Percentiles rank a stretch among this genome's conserved stretches.
phyloP scores from a whole-genome alignment of 441 rosid genomes.

The Euphorbia schlechtendalii region DNA sequence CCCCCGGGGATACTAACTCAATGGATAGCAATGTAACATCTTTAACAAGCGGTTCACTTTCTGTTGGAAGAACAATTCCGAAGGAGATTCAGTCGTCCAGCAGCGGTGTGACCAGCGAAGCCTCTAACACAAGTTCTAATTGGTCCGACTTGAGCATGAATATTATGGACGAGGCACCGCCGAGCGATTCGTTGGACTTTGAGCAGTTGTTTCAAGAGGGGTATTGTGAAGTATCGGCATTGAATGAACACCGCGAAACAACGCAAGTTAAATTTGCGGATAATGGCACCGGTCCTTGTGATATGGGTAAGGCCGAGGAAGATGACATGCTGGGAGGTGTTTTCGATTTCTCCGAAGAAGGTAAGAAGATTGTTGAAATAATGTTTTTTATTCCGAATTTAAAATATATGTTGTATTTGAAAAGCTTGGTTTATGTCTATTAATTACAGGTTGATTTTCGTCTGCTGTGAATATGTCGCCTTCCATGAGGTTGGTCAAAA shows the following conservation, averaged over 20 bases:
- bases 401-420: no score
- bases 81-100: slow-evolving; percentile 36
- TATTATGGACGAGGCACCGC: slow-evolving; percentile 37
- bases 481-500: slow-evolving; percentile 16
- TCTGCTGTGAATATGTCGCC: no score
- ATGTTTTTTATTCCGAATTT: no score
- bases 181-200: slow-evolving; percentile 41
- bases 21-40: slow-evolving; percentile 29
- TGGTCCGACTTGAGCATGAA: slow-evolving; percentile 51
- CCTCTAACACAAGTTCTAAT: slow-evolving; percentile 46
- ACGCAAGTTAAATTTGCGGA: slow-evolving; percentile 39
- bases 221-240: slow-evolving; percentile 35
- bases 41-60: slow-evolving; percentile 37
- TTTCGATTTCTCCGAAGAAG: slow-evolving; percentile 88
- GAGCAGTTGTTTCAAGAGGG: slow-evolving; percentile 65
- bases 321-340: slow-evolving; percentile 86
- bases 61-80: slow-evolving; percentile 39
- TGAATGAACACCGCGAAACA: slow-evolving; percentile 26
- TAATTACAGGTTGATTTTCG: slow-evolving; percentile 53
- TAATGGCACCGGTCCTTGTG: slow-evolving; percentile 44
- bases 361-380: no score
- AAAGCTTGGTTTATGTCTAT: no score
- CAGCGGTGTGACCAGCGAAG: slow-evolving; percentile 34
- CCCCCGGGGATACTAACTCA: slow-evolving; percentile 38
- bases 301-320: slow-evolving; percentile 53